phyloP scores from a whole-genome alignment of 805 yeast species.

The Starmerella etchellsii region DNA sequence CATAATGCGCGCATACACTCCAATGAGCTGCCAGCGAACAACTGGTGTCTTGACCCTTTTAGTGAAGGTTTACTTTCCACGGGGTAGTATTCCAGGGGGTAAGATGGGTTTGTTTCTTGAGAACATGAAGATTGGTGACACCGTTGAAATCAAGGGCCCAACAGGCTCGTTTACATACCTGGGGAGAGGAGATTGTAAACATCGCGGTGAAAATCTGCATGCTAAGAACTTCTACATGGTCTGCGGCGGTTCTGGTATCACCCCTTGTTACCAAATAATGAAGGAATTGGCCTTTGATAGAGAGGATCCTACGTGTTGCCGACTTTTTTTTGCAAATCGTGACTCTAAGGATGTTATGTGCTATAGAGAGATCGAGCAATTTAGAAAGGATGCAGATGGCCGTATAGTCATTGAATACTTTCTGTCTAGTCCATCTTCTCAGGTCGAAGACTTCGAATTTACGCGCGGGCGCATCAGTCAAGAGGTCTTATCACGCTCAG shows the following conservation, averaged over 20 bases:
- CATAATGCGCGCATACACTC: slow-evolving; percentile 30
- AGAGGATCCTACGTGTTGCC: slow-evolving; percentile 35
- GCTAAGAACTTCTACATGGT: slow-evolving; percentile 35
- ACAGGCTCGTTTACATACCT: slow-evolving; percentile 26
- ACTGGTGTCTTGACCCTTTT: slow-evolving; percentile 26
- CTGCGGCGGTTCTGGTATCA: slow-evolving; percentile 46
- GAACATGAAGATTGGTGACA: slow-evolving; percentile 19
- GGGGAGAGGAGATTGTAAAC: slow-evolving; percentile 9
- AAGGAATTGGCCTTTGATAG: slow-evolving; percentile 36
- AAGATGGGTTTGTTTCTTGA: slow-evolving; percentile 26
- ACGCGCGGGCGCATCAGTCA: slow-evolving; percentile 10
- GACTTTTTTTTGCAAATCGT: slow-evolving; percentile 35
- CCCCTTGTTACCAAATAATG: slow-evolving; percentile 43
- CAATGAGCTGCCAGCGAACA: slow-evolving; percentile 24
- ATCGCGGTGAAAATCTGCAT: slow-evolving; percentile 1
- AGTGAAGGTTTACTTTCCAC: slow-evolving; percentile 28
- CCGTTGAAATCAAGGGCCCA: slow-evolving; percentile 27
- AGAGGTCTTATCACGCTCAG: neutral
- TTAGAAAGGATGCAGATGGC: slow-evolving; percentile 28
- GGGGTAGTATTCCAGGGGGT: slow-evolving; percentile 26
- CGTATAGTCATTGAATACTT: slow-evolving; percentile 33
- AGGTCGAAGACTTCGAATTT: slow-evolving; percentile 1
- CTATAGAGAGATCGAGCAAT: slow-evolving; percentile 34
- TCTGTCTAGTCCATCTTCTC: slow-evolving; percentile 9
- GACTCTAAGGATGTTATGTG: slow-evolving; percentile 35